Conservation (phyloP, 192 early-diverging fungal species). For the Coemansia sp. region DNA sequence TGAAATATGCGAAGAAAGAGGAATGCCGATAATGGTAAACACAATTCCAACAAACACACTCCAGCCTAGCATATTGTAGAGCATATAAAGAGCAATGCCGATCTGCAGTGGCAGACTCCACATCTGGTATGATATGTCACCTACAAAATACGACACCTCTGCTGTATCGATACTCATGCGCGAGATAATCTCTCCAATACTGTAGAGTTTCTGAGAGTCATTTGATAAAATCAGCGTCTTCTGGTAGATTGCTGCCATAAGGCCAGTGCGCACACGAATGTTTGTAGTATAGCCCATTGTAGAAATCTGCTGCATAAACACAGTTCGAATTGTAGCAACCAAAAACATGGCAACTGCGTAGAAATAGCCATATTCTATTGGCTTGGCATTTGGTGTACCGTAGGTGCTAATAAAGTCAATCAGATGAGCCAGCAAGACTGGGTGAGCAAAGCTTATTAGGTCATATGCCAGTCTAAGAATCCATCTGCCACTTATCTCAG, state of each 20-base stretch:
- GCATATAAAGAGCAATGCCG: constrained; percentile 69
- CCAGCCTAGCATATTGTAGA: constrained; percentile 80
- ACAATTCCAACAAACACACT: constrained; percentile 82
- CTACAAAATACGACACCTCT: constrained; percentile 61
- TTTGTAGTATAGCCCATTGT: constrained; percentile 76
- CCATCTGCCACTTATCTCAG: constrained; percentile 66
- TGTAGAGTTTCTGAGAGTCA: constrained; percentile 74
- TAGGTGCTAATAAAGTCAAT: constrained; percentile 67
- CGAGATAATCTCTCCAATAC: constrained; percentile 77
- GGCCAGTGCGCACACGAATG: constrained; percentile 71
- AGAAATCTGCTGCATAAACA: constrained; percentile 88
- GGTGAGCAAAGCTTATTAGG: constrained; percentile 76
- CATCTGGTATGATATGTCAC: constrained; percentile 71
- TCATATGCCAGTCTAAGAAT: constrained; percentile 80
- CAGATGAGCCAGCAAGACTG: constrained; percentile 73
- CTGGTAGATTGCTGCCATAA: constrained; percentile 85
- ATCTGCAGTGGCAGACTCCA: constrained; percentile 86
- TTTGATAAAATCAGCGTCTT: constrained; percentile 85
- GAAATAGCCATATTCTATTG: constrained; percentile 71
- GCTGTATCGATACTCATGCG: constrained; percentile 72
- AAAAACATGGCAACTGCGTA: constrained; percentile 84
- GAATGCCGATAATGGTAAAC: constrained; percentile 81
- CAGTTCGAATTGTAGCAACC: constrained; percentile 73
- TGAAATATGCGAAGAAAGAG: constrained; percentile 73
- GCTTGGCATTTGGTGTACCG: constrained; percentile 56